Conservation (phyloP, 2,329 filamentous ascomycete genomes). For the Cordyceps cateniannulata region DNA sequence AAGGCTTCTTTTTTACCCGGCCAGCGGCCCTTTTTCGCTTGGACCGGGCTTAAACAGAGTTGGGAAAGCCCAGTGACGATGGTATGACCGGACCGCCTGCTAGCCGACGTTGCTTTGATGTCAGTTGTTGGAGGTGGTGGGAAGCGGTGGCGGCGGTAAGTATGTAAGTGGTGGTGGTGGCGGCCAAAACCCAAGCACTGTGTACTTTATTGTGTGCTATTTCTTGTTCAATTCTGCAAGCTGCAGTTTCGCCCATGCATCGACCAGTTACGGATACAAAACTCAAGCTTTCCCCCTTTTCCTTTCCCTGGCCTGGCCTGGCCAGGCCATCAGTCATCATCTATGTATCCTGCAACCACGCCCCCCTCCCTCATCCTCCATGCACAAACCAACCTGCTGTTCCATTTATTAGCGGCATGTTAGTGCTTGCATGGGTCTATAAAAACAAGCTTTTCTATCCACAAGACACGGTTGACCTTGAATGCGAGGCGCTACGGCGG, state of each 20-base stretch:
- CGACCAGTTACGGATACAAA: too few relatives aligned
- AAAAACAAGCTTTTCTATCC: constrained; percentile 8
- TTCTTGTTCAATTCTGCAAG: too few relatives aligned
- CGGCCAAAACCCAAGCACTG: background rate
- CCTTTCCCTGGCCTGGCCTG: too few relatives aligned
- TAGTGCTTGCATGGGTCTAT: constrained; percentile 4
- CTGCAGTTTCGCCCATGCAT: background rate
- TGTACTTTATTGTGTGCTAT: too few relatives aligned
- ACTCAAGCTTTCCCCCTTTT: too few relatives aligned
- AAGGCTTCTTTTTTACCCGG: background rate
- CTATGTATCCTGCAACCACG: background rate
- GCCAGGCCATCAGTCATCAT: too few relatives aligned
- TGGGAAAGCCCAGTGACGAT: background rate
- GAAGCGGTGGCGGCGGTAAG: too few relatives aligned
- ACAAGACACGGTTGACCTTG: background rate
- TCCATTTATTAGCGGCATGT: background rate
- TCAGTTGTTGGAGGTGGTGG: too few relatives aligned
- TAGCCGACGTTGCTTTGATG: too few relatives aligned
- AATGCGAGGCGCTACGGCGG: background rate
- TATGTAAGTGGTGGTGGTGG: too few relatives aligned
- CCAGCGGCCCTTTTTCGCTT: too few relatives aligned
- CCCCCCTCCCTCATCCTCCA: background rate
- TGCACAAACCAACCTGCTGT: background rate
- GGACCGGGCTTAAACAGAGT: background rate
- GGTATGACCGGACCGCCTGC: background rate